These are phyloP conservation scores for Thozetella sp. DNA, from an alignment of 495 filamentous ascomycete genomes.

Conservation along the genomic window DNA sequence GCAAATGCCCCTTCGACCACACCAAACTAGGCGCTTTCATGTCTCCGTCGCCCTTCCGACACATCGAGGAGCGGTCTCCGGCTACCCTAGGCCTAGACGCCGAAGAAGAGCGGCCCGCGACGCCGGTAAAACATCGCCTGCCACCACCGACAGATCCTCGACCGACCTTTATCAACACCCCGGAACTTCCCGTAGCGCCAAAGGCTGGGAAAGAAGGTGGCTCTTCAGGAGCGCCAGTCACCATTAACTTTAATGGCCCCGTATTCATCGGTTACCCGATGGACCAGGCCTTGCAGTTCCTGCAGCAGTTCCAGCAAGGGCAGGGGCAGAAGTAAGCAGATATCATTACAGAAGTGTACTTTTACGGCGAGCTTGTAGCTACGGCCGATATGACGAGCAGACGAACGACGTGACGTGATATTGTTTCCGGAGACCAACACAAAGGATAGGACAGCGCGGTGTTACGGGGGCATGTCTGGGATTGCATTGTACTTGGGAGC, in stretches of 20 bases:
- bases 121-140: conserved; percentile 14
- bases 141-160: conserved; percentile 15
- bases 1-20: conserved; percentile 50
- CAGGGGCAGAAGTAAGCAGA: background rate
- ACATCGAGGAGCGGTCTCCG: conserved; percentile 18
- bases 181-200: conserved; percentile 18
- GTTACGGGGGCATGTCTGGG: too few relatives aligned
- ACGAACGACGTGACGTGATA: too few relatives aligned
- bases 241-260: conserved; percentile 67
- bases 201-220: conserved; percentile 18
- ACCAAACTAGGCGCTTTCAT: conserved; percentile 28
- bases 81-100: conserved; percentile 10
- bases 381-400: too few relatives aligned
- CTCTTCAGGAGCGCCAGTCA: conserved; percentile 63
- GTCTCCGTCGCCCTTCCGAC: conserved; percentile 12
- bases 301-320: conserved; percentile 55
- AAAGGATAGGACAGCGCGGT: too few relatives aligned
- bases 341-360: background rate
- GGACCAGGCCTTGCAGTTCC: conserved; percentile 71
- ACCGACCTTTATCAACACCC: conserved; percentile 40
- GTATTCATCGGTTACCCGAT: conserved; percentile 88
- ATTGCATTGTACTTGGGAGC: too few relatives aligned
- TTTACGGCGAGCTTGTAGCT: too few relatives aligned
- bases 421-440: too few relatives aligned
- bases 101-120: conserved; percentile 16